These are phyloP conservation scores for Aspergillus melleus DNA, from an alignment of 2,329 filamentous ascomycete species.

Conservation along the genomic window DNA sequence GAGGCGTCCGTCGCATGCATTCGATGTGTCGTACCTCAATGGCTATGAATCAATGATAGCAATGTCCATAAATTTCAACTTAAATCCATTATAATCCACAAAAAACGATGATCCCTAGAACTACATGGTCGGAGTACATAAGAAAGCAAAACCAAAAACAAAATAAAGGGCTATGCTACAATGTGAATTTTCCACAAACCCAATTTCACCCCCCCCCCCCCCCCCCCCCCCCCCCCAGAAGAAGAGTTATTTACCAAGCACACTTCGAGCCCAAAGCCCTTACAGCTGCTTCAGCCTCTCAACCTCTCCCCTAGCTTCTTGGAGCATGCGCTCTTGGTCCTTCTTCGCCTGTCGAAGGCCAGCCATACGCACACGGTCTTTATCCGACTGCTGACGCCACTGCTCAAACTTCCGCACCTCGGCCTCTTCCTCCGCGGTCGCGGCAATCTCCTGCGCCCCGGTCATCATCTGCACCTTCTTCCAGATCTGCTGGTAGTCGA, in stretches of 20 bases:
- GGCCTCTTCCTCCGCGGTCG: slow-evolving; percentile 35
- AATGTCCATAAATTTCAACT: background rate
- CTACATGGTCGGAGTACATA: slow-evolving; percentile 17
- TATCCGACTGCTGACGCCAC: slow-evolving; percentile 36
- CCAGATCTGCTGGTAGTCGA: slow-evolving; percentile 45
- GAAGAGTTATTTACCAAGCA: slow-evolving; percentile 4
- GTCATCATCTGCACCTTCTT: slow-evolving; percentile 43
- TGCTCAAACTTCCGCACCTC: slow-evolving; percentile 38
- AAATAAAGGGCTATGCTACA: slow-evolving; percentile 27
- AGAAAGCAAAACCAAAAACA: slow-evolving; percentile 13
- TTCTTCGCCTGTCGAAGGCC: slow-evolving; percentile 44
- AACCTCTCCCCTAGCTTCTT: slow-evolving; percentile 45
- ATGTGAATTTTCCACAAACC: slow-evolving; percentile 4
- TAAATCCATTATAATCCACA: background rate
- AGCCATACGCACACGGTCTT: slow-evolving; percentile 40
- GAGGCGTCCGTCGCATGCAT: background rate
- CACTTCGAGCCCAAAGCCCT: slow-evolving; percentile 11
- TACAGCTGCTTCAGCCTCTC: slow-evolving; percentile 41
- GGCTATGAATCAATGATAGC: background rate
- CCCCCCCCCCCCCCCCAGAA: background rate
- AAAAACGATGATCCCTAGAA: slow-evolving; percentile 14
- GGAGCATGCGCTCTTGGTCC: slow-evolving; percentile 47
- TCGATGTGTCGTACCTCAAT: background rate
- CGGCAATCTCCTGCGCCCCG: slow-evolving; percentile 37
- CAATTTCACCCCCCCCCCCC: background rate